Percentiles rank a stretch among this genome's conserved stretches.
Evolutionary conservation across 106 monocot species (phyloP).

Genomic region (Dendrobium catenatum): DNA sequence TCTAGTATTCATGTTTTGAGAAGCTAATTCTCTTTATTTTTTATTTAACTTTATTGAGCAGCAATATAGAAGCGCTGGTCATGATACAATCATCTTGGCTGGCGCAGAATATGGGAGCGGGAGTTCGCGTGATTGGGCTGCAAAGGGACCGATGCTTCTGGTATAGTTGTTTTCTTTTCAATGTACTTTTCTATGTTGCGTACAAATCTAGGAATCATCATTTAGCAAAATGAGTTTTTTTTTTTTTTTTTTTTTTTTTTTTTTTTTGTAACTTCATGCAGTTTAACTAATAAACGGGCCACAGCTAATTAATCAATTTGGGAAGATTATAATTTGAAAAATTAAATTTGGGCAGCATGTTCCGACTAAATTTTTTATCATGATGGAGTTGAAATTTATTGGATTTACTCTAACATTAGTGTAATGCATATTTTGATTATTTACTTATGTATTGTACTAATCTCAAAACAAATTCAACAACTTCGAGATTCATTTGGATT

Average conservation of each 20-base stretch:
- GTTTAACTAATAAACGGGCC: neutral
- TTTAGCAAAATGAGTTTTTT: neutral
- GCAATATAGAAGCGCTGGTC: slow-evolving; percentile 74
- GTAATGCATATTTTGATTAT: no score
- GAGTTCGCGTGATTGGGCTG: slow-evolving; percentile 95
- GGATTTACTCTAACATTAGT: no score
- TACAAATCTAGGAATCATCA: neutral
- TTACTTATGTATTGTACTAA: neutral
- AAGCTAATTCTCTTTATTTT: neutral
- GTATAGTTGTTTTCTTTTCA: slow-evolving; percentile 10
- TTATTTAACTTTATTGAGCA: slow-evolving; percentile 10
- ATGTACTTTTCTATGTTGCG: neutral
- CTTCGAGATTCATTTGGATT: neutral
- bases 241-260: neutral
- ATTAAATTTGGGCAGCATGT: neutral
- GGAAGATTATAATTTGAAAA: neutral
- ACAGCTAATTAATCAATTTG: neutral
- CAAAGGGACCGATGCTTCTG: slow-evolving; percentile 83
- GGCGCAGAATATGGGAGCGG: slow-evolving; percentile 92
- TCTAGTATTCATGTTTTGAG: neutral
- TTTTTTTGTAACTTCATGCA: neutral
- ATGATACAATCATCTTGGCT: slow-evolving; percentile 79
- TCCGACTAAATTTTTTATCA: neutral
- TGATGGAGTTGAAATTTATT: neutral
- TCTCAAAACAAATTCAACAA: neutral